Percentiles rank a stretch among this genome's conserved stretches.
phyloP scores from a whole-genome alignment of 495 filamentous ascomycete genomes.

The Staphylotrichum longicolle region DNA sequence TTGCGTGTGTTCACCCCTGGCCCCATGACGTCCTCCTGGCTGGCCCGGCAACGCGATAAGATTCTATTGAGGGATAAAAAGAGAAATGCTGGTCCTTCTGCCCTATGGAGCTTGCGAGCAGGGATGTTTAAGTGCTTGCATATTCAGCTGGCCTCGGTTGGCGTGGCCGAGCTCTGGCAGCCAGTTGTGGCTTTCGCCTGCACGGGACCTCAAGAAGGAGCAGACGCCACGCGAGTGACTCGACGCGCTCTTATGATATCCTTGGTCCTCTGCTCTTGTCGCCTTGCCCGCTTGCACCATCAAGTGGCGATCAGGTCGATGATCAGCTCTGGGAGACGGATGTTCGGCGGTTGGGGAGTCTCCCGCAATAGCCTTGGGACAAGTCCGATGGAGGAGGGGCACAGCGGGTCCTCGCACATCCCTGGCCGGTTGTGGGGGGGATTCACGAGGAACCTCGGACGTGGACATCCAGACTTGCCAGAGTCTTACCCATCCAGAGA shows the following conservation, averaged over 20 bases:
- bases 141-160: slow-evolving; percentile 18
- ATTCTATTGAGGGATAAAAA: slow-evolving; percentile 6
- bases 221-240: neutral
- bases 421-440: slow-evolving; percentile 19
- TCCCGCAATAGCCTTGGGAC: too few relatives aligned
- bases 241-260: neutral
- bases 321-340: neutral
- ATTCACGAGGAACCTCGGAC: slow-evolving; percentile 7
- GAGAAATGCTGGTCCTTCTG: slow-evolving; percentile 12
- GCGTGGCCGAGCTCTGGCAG: slow-evolving; percentile 5
- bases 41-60: slow-evolving; percentile 7
- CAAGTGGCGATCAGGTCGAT: neutral
- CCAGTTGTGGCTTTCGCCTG: neutral
- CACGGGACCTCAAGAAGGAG: neutral
- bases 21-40: neutral
- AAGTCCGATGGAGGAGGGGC: too few relatives aligned
- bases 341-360: neutral
- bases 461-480: neutral
- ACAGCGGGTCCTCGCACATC: neutral
- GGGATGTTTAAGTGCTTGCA: slow-evolving; percentile 34
- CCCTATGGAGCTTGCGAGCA: slow-evolving; percentile 21
- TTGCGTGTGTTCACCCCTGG: slow-evolving; percentile 1
- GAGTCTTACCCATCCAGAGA: neutral
- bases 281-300: neutral
- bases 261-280: neutral